A percentile compares a stretch with the other conserved stretches of the same genome.
phyloP scores from a whole-genome alignment of 192 early-diverging fungal genomes.

The Geranomyces variabilis region DNA sequence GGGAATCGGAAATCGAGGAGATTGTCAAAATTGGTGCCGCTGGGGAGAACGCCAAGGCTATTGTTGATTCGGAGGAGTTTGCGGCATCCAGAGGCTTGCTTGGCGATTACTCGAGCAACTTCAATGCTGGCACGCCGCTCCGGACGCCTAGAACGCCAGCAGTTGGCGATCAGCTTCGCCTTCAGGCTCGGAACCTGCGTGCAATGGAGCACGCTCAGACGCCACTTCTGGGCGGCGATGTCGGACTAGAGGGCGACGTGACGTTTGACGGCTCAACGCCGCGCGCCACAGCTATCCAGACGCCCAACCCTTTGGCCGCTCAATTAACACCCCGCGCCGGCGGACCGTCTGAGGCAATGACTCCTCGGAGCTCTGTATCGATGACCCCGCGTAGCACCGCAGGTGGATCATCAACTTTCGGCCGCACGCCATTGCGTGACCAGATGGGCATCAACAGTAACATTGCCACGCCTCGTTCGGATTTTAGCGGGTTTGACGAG shows the following conservation, averaged over 20 bases:
- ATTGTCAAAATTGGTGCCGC: slow-evolving; percentile 88
- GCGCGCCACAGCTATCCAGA: slow-evolving; percentile 53
- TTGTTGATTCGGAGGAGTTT: slow-evolving; percentile 65
- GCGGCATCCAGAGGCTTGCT: slow-evolving; percentile 71
- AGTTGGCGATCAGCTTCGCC: slow-evolving; percentile 65
- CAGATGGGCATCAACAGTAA: slow-evolving; percentile 63
- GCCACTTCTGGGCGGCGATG: slow-evolving; percentile 82
- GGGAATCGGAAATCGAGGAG: slow-evolving; percentile 86
- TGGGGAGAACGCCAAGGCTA: slow-evolving; percentile 71
- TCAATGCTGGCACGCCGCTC: slow-evolving; percentile 48
- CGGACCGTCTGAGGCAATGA: slow-evolving; percentile 12
- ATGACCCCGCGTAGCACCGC: slow-evolving; percentile 11
- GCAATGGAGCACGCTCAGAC: slow-evolving; percentile 76
- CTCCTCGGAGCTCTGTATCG: slow-evolving; percentile 22
- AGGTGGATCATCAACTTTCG: slow-evolving; percentile 17
- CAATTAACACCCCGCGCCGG: slow-evolving; percentile 17
- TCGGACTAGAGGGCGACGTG: slow-evolving; percentile 54
- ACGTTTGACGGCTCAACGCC: slow-evolving; percentile 70
- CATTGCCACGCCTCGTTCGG: slow-evolving; percentile 67
- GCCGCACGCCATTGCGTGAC: slow-evolving; percentile 42
- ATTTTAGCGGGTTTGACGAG: slow-evolving; percentile 60
- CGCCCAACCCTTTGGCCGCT: slow-evolving; percentile 77
- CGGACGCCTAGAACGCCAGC: slow-evolving; percentile 68
- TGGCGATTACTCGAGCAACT: slow-evolving; percentile 64
- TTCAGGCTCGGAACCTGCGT: slow-evolving; percentile 82